phyloP scores from a whole-genome alignment of 306 rosid genomes.

The Carpinus fangiana region DNA sequence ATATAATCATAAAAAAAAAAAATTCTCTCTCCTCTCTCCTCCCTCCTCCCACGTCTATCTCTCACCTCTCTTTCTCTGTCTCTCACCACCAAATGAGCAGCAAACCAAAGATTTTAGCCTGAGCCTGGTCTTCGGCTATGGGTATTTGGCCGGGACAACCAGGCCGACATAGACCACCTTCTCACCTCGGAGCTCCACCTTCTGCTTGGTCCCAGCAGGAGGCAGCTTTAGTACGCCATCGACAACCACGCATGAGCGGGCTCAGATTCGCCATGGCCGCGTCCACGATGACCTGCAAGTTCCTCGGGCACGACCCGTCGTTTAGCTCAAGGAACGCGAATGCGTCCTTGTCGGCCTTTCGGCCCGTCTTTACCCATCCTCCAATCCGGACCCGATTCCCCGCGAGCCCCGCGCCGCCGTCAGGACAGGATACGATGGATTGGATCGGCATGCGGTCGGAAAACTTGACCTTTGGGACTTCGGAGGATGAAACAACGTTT shows the following conservation, averaged over 20 bases:
- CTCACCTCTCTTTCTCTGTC: too few relatives aligned
- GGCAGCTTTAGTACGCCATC: conserved; percentile 80
- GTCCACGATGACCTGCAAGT: conserved; percentile 81
- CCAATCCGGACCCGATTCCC: conserved; percentile 62
- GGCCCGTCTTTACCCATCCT: conserved; percentile 96
- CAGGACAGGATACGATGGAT: conserved; percentile 59
- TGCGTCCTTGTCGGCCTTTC: conserved; percentile 92
- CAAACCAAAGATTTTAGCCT: too few relatives aligned
- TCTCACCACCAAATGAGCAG: too few relatives aligned
- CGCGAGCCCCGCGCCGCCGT: conserved; percentile 76
- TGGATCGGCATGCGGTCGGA: conserved; percentile 78
- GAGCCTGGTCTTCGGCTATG: conserved; percentile 76
- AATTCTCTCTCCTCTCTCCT: too few relatives aligned
- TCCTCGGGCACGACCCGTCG: conserved; percentile 83
- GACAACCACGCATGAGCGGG: conserved; percentile 62
- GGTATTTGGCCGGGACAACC: conserved; percentile 85
- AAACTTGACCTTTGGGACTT: conserved; percentile 48
- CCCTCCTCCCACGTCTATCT: too few relatives aligned
- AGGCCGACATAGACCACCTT: conserved; percentile 75
- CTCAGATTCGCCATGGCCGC: conserved; percentile 69
- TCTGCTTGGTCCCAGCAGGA: conserved; percentile 82
- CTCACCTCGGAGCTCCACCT: conserved; percentile 80
- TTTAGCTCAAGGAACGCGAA: conserved; percentile 90
- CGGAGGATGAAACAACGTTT: background rate
- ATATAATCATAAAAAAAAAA: too few relatives aligned